Evolutionary conservation across 176 grass and related monocot species (phyloP).

Genomic region (Zoysia japonica): DNA sequence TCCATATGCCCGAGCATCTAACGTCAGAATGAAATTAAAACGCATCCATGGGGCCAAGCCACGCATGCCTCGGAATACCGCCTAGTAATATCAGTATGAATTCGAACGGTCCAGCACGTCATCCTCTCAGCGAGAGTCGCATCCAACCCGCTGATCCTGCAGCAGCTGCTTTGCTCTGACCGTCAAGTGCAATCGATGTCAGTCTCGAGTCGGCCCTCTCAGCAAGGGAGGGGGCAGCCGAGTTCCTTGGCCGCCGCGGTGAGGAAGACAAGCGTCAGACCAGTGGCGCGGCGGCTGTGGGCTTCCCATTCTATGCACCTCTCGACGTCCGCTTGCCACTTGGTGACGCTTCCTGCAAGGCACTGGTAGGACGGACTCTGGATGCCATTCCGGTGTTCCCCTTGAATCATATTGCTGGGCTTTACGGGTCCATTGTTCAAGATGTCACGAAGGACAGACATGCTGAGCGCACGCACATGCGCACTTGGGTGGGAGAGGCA

Average conservation of each 20-base stretch:
- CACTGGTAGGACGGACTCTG: slow-evolving; percentile 63
- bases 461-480: slow-evolving; percentile 90
- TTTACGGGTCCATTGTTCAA: slow-evolving; percentile 55
- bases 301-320: slow-evolving; percentile 95
- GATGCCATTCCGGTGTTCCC: slow-evolving; percentile 51
- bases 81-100: slow-evolving; percentile 41
- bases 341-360: slow-evolving; percentile 45
- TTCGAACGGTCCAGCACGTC: slow-evolving; percentile 18
- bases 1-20: slow-evolving; percentile 48
- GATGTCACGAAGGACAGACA: slow-evolving; percentile 84
- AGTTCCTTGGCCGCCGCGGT: slow-evolving; percentile 66
- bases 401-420: slow-evolving; percentile 46
- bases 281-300: slow-evolving; percentile 73
- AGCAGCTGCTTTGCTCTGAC: slow-evolving; percentile 31
- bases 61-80: slow-evolving; percentile 32
- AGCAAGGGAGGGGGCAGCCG: slow-evolving; percentile 72
- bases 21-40: slow-evolving; percentile 45
- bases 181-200: slow-evolving; percentile 13
- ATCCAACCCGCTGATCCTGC: slow-evolving; percentile 43
- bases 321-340: slow-evolving; percentile 82
- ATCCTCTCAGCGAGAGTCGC: slow-evolving; percentile 39
- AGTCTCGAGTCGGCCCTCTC: slow-evolving; percentile 24
- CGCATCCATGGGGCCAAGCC: slow-evolving; percentile 23
- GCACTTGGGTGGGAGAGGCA: slow-evolving; percentile 96
- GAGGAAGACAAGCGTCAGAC: slow-evolving; percentile 77